Base-by-base conservation (phyloP, 2,329 filamentous ascomycete genomes). In the Ceratocystis huliohia region DNA sequence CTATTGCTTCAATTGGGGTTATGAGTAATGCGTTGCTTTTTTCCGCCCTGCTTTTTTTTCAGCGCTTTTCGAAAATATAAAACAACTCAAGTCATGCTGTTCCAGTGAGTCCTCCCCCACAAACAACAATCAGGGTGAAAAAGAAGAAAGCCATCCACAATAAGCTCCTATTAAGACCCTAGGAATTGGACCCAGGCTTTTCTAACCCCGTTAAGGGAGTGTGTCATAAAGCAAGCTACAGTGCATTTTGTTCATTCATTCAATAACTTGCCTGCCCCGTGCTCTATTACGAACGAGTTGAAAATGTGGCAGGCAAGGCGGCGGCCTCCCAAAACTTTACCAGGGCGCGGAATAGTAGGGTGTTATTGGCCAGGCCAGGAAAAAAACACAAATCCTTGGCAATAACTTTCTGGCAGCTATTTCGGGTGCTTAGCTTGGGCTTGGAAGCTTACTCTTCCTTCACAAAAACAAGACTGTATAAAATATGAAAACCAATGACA, bases 381-480 rank as follows among this genome's bases (percentile, higher is more conserved):
- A 17, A 48, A 20, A 48, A 53, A 15, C 7, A 25, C 13, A 53
- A 15, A 25, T 10, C 25, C 48, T 53, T 53, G 48, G 48, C 22
- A 53, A 28, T 41, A 33, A 33, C 10, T 41, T 5, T 15, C 33
- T 41, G 37, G 37, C 37, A 15, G 37, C 37, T 41, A 41, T 41
- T 41, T 41, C 37, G 3, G 37, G 37, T 41, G 37, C 37, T 41
- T 41, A 41, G 37, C 37, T 41, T 41, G 37, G 37, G 37, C 37
- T 13, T 41, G 10, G 25, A n/a, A 59, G 56, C 56, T 59, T 59
- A 59, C 56, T 59, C 56, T 59, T 59, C 56, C 56, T 59, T 59
- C 56, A 59, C 28, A 53, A 28, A 53, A 28, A 25, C 5, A 25
- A 15, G 25, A 17, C 15, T 33, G 33, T 59, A 6, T 17, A 41